phyloP scores from a whole-genome alignment of 108 stramenopile genomes.

The Cyclostephanos invisitatus region DNA sequence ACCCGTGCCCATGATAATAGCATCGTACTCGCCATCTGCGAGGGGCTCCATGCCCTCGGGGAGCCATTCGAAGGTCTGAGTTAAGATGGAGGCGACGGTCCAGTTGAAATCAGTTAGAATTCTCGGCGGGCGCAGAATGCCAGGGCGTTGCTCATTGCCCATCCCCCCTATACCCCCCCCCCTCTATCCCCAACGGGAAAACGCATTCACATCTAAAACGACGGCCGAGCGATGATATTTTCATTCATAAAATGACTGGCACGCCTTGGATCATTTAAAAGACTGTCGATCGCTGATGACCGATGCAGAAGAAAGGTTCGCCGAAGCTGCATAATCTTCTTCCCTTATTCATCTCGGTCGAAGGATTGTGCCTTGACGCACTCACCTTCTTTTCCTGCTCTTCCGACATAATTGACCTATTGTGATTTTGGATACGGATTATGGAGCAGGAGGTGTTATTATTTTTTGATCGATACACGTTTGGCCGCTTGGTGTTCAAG shows the following conservation, averaged over 20 bases:
- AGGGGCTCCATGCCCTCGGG: slow-evolving; percentile 92
- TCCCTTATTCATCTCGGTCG: neutral
- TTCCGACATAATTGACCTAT: slow-evolving; percentile 12
- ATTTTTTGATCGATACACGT: too few relatives aligned
- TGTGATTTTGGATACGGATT: too few relatives aligned
- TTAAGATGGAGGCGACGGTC: neutral
- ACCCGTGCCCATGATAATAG: slow-evolving; percentile 98
- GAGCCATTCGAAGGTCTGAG: slow-evolving; percentile 85
- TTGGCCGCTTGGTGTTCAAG: too few relatives aligned
- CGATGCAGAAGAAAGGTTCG: neutral
- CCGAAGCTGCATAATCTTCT: neutral
- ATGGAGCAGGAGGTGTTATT: too few relatives aligned
- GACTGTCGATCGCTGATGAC: neutral
- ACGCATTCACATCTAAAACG: neutral
- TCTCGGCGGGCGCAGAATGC: neutral
- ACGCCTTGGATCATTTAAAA: neutral
- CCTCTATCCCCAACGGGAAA: neutral
- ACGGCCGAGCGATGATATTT: neutral
- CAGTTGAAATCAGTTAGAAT: neutral
- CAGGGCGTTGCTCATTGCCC: neutral
- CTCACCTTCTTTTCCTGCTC: slow-evolving; percentile 37
- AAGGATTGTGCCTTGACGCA: neutral
- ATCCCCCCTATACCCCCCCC: neutral
- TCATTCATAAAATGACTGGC: neutral
- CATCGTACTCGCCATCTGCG: slow-evolving; percentile 99